Evolutionary conservation across 1,139 yeast species (phyloP).

Genomic region (Taphrina confusa): DNA sequence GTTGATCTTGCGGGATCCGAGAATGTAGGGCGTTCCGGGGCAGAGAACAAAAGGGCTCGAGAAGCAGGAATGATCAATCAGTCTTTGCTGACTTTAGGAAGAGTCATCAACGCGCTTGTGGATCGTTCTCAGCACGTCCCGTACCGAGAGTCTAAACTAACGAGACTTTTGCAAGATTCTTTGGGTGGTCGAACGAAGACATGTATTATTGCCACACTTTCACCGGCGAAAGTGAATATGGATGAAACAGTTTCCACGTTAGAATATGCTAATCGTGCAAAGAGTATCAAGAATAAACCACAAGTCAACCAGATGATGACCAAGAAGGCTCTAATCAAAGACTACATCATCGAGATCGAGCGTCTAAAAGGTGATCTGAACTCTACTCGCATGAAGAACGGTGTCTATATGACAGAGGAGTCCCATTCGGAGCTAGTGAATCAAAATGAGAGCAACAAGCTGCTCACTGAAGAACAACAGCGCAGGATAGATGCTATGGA

Average conservation of each 20-base stretch:
- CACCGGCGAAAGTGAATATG: conserved; percentile 70
- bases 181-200: conserved; percentile 83
- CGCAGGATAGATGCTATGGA: conserved; percentile 52
- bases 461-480: conserved; percentile 54
- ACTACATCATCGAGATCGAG: conserved; percentile 57
- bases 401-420: conserved; percentile 61
- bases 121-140: conserved; percentile 70
- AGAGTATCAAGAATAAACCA: conserved; percentile 72
- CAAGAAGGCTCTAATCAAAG: conserved; percentile 55
- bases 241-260: conserved; percentile 82
- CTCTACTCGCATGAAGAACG: conserved; percentile 65
- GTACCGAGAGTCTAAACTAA: conserved; percentile 79
- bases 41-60: conserved; percentile 71
- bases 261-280: conserved; percentile 82
- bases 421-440: conserved; percentile 55
- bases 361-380: conserved; percentile 61
- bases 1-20: conserved; percentile 92
- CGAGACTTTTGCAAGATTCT: conserved; percentile 76
- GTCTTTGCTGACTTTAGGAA: conserved; percentile 74
- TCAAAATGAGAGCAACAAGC: conserved; percentile 53
- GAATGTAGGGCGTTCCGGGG: conserved; percentile 76
- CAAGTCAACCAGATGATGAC: conserved; percentile 60
- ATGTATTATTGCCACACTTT: conserved; percentile 74
- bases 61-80: conserved; percentile 91
- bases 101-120: conserved; percentile 75